Conservation (phyloP, 208 protist species). For the Crithidia sp. region DNA sequence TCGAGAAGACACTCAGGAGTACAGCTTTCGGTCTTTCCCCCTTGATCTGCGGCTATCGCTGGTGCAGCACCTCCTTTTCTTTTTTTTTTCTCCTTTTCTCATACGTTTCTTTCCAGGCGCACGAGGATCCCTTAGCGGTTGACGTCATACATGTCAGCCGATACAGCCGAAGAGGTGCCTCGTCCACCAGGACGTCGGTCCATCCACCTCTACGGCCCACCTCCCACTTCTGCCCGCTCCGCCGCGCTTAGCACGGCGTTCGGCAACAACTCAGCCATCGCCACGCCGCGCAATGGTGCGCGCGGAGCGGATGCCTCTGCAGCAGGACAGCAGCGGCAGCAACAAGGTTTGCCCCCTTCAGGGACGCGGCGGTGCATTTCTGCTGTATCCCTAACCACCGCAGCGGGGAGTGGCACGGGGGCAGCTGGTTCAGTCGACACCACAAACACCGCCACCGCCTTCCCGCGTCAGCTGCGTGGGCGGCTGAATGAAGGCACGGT, state of each 20-base stretch:
- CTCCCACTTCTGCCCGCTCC: neutral
- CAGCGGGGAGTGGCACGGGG: neutral
- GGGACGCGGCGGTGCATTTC: neutral
- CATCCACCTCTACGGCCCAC: constrained; percentile 6
- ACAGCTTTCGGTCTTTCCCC: no score
- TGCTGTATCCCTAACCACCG: neutral
- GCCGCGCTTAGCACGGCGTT: neutral
- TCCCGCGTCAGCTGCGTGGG: constrained; percentile 32
- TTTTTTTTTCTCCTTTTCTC: constrained; percentile 13
- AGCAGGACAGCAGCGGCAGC: no score
- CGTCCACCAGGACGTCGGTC: constrained; percentile 18
- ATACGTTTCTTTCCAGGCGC: no score
- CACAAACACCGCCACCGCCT: neutral
- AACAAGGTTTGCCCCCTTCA: no score
- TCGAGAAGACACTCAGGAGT: no score
- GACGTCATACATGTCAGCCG: neutral
- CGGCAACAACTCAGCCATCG: neutral
- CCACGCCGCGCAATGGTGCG: no score
- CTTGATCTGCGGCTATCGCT: no score
- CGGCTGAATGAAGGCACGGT: constrained; percentile 50
- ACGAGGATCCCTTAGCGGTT: neutral
- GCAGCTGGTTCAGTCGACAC: neutral
- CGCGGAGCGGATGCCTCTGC: no score
- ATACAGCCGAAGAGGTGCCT: neutral
- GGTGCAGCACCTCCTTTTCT: neutral